Base-by-base conservation (phyloP, 768 basidiomycete genomes). In the Suillus discolor region DNA sequence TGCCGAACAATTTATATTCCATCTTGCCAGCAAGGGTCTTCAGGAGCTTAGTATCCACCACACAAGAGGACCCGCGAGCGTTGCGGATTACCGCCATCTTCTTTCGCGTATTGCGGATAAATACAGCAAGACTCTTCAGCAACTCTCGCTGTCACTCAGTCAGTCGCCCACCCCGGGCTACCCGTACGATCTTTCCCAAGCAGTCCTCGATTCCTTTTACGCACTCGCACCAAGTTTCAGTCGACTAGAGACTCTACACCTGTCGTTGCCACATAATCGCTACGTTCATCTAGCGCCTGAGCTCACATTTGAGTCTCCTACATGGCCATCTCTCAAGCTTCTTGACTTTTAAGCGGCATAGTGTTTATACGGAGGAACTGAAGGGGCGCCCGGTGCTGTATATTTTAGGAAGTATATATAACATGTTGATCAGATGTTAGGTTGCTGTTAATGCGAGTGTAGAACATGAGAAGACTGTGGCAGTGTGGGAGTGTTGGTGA, bases 101-200 rank as follows among this genome's bases (percentile, higher is more conserved):
- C 54, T 55, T 36, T 55, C 34, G 3, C 11, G 6, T 36, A 20
- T 55, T 55, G 54, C 34, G 12, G 54, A 55, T 20, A 55, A 55
- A 55, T 36, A 55, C 6, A 12, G 54, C 11, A n/a, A 55, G 8
- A 55, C 54, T 36, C 54, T 55, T n/a, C 54, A 36, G 3, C 34
- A 34, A 36, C 54, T 55, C 6, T 55, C 54, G 12, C 34, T 55
- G 34, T 12, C 54, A 39, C 13, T 57, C 57, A 23, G n/a, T 39
- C 57, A 38, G 36, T 39, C n/a, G 23, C 36, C 57, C 36, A 38
- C 36, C 34, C n/a, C 36, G 36, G 23, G 38, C 57, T 23, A 38
- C 20, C 54, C 34, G 3, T 38, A 57, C 57, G 57, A 57, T 57
- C 6, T 57, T 16, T 57, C 57, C 54, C 54, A 55, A 55, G 20